Evolutionary conservation across 2,329 filamentous ascomycete genomes (phyloP).

Genomic region (Colletotrichum tropicicola): DNA sequence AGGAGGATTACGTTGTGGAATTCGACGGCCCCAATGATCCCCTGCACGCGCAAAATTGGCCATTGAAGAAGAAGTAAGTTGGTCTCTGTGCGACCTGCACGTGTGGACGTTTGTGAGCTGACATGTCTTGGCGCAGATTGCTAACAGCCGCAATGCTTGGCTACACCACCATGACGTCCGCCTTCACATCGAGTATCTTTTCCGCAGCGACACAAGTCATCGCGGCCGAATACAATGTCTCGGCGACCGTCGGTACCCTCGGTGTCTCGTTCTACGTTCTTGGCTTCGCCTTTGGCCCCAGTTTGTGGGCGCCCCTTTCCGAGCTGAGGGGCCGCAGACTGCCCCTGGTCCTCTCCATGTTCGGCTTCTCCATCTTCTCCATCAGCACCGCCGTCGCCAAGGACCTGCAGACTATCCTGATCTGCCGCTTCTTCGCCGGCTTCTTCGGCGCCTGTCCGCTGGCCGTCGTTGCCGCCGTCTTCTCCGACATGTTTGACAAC

Average conservation of each 20-base stretch:
- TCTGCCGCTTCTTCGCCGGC: slow-evolving; percentile 78
- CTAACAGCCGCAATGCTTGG: slow-evolving; percentile 74
- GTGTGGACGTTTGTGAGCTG: background rate
- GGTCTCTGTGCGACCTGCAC: slow-evolving; percentile 16
- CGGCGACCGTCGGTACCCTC: slow-evolving; percentile 68
- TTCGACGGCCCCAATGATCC: slow-evolving; percentile 88
- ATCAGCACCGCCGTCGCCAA: slow-evolving; percentile 72
- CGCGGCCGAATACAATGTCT: slow-evolving; percentile 67
- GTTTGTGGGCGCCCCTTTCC: slow-evolving; percentile 77
- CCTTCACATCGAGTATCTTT: slow-evolving; percentile 81
- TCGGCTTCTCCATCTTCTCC: slow-evolving; percentile 76
- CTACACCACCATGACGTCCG: slow-evolving; percentile 75
- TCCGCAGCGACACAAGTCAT: slow-evolving; percentile 70
- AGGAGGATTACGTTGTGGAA: slow-evolving; percentile 83
- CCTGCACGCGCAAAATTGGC: slow-evolving; percentile 89
- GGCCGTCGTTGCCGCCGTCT: slow-evolving; percentile 75
- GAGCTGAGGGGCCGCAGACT: slow-evolving; percentile 75
- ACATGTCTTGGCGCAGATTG: slow-evolving; percentile 50
- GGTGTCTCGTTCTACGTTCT: slow-evolving; percentile 77
- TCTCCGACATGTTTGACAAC: slow-evolving; percentile 77
- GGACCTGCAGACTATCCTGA: slow-evolving; percentile 74
- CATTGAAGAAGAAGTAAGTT: slow-evolving; percentile 76
- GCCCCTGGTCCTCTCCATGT: slow-evolving; percentile 68
- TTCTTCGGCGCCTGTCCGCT: slow-evolving; percentile 77
- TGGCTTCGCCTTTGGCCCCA: slow-evolving; percentile 76